Evolutionary conservation across 2,329 filamentous ascomycete species (phyloP), one percentile per base, ranked within the genome.

Genomic region (Cladophialophora carrionii): DNA sequence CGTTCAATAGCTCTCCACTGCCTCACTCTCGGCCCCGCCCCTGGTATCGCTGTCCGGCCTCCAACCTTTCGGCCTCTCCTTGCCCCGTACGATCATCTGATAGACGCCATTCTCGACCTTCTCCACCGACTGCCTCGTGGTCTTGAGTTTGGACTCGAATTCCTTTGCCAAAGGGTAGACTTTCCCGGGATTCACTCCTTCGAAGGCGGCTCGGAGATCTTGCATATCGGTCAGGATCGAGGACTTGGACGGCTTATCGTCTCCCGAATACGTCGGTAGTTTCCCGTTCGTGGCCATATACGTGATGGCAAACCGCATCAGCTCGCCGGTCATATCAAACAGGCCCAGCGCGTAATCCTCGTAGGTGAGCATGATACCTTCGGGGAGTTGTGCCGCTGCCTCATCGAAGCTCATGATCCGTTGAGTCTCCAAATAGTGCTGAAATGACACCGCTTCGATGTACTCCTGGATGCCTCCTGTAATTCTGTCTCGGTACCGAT

Each of bases 271-370:
- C 1, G 31, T 29, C 5, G 68, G 78, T 14, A 70, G 34, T 29
- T 64, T 61, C 57, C 64, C 32, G 37, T 72, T 59, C 4, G 92
- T 90, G 0, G 92, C 92, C 76, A 96, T 90, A 29, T 88, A 87
- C 5, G 93, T 93, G 57, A 96, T 95, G 0, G 92, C 92, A 78
- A 97, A 98, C 32, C 93, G 86, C 95, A 99, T 99, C 81, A 98
- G 83, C 80, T 99, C 95, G 46, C 95, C 95, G 1, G 93, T 93
- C 71, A 98, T 85, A 76, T 99, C 95, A 74, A 96, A 97, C 2
- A 99, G 79, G 8, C 94, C 95, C 68, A 95, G 88, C 64, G 96
- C 79, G 75, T 96, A 98, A 77, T 99, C 95, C 62, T 94, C 87
- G 29, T 88, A 83, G 1, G 90, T 91, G 22, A 97, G 81, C 0